These are phyloP conservation scores for Zygotorulaspora mrakii DNA, from an alignment of 1,139 yeast genomes.

Conservation along the genomic window DNA sequence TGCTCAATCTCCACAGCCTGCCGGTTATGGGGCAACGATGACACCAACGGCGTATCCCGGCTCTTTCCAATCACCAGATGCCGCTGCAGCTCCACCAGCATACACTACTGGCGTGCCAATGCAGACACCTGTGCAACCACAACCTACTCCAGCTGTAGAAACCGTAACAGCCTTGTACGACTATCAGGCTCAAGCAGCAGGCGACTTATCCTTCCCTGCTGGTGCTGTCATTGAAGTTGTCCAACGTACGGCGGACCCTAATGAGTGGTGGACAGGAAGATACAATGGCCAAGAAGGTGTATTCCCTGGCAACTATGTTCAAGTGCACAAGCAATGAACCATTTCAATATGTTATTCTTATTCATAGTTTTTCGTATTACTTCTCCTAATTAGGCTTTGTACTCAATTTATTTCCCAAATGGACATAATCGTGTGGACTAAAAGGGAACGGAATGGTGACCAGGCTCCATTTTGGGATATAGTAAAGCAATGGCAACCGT, in stretches of 20 bases:
- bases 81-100: constrained; percentile 20
- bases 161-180: constrained; percentile 75
- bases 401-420: too few species aligned
- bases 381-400: not conserved
- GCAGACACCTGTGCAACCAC: constrained; percentile 21
- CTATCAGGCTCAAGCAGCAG: constrained; percentile 80
- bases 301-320: constrained; percentile 95
- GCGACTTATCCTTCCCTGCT: constrained; percentile 82
- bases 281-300: constrained; percentile 83
- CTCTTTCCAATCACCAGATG: constrained; percentile 14
- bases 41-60: constrained; percentile 8
- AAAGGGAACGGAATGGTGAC: too few species aligned
- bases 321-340: constrained; percentile 43
- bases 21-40: constrained; percentile 13
- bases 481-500: too few species aligned
- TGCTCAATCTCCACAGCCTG: constrained; percentile 29
- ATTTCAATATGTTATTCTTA: too few species aligned
- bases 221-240: constrained; percentile 83
- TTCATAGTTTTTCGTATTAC: constrained; percentile 1
- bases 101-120: constrained; percentile 16
- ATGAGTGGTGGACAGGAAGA: constrained; percentile 99
- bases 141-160: constrained; percentile 35
- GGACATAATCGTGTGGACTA: too few species aligned
- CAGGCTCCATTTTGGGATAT: too few species aligned
- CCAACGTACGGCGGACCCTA: constrained; percentile 74